A percentile compares a stretch with the other conserved stretches of the same genome.
phyloP scores from a whole-genome alignment of 1,284 basidiomycete genomes.

The Trametes sp. region DNA sequence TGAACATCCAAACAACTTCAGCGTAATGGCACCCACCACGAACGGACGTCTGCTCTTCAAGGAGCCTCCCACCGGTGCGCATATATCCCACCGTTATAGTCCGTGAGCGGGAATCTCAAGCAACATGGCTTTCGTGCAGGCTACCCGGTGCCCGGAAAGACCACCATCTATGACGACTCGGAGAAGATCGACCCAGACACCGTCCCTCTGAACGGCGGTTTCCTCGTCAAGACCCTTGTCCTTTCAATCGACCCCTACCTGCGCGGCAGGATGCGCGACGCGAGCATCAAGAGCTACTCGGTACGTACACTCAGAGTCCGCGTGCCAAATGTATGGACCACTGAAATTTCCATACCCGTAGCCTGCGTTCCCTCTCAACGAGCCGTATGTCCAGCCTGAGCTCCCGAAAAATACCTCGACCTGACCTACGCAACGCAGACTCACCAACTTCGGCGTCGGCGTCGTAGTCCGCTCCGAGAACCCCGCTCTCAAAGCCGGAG shows the following conservation, averaged over 20 bases:
- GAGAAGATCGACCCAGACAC: conserved; percentile 58
- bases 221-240: conserved; percentile 57
- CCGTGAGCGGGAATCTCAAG: not conserved
- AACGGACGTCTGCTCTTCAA: conserved; percentile 32
- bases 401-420: not conserved
- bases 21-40: conserved; percentile 21
- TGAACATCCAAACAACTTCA: too few species aligned
- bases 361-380: conserved; percentile 20
- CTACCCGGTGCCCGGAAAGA: conserved; percentile 54
- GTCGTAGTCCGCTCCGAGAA: conserved; percentile 55
- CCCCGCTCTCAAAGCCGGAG: conserved; percentile 47
- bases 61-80: conserved; percentile 27
- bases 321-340: too few species aligned
- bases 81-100: not conserved
- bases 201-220: conserved; percentile 57
- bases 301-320: not conserved
- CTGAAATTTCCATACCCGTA: not conserved
- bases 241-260: conserved; percentile 59
- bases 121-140: conserved; percentile 36
- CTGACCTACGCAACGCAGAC: conserved; percentile 5
- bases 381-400: conserved; percentile 21
- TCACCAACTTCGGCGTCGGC: conserved; percentile 46
- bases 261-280: conserved; percentile 45
- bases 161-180: conserved; percentile 54
- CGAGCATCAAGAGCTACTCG: conserved; percentile 23